Evolutionary conservation across 1,284 basidiomycete species (phyloP).

Genomic region (Vanrija pseudolonga): DNA sequence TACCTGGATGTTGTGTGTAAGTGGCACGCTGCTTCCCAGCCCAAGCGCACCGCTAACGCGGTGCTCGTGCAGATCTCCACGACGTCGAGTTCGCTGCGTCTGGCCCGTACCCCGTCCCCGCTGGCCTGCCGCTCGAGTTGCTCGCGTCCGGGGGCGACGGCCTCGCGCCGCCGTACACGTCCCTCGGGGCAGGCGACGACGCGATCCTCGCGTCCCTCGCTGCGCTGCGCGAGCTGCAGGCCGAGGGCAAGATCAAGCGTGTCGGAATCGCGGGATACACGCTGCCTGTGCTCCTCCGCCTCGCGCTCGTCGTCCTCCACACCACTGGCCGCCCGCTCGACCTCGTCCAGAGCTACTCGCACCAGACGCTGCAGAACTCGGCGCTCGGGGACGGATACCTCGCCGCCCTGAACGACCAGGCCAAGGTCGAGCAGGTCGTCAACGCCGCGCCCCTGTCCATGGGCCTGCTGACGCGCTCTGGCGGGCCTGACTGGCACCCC

Average conservation of each 20-base stretch:
- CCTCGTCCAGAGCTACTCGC: slow-evolving; percentile 78
- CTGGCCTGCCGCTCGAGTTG: slow-evolving; percentile 54
- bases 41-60: neutral
- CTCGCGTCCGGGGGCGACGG: slow-evolving; percentile 40
- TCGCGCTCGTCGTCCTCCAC: slow-evolving; percentile 65
- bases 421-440: slow-evolving; percentile 66
- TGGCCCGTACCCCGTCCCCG: slow-evolving; percentile 49
- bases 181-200: slow-evolving; percentile 70
- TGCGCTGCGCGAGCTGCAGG: slow-evolving; percentile 70
- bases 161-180: slow-evolving; percentile 12
- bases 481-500: slow-evolving; percentile 79
- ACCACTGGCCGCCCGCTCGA: slow-evolving; percentile 64
- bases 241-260: slow-evolving; percentile 69
- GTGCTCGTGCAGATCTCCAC: slow-evolving; percentile 64
- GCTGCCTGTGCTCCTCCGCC: slow-evolving; percentile 78
- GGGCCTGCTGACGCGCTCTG: slow-evolving; percentile 70
- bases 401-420: slow-evolving; percentile 59
- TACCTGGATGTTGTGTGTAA: slow-evolving; percentile 76
- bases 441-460: slow-evolving; percentile 88
- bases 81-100: slow-evolving; percentile 84
- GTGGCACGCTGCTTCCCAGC: slow-evolving; percentile 12
- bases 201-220: slow-evolving; percentile 68
- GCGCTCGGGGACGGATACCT: slow-evolving; percentile 61
- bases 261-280: slow-evolving; percentile 87
- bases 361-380: slow-evolving; percentile 76